Conservation (phyloP, 2,329 filamentous ascomycete genomes). For the Diaporthe vaccinii region DNA sequence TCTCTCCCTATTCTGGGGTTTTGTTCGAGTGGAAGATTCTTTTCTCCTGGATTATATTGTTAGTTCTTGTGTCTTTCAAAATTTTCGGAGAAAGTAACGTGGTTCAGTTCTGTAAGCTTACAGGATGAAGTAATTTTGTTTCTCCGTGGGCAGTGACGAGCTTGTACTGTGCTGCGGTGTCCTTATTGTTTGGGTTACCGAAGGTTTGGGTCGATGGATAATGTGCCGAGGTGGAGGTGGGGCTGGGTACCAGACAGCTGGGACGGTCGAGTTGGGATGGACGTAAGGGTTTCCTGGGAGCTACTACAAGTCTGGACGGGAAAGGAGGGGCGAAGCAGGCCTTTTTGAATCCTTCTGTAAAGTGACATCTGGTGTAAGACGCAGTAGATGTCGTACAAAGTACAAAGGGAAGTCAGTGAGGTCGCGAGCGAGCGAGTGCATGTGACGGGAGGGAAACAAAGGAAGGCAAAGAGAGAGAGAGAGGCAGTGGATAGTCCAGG, state of each 20-base stretch:
- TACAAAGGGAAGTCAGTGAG: neutral
- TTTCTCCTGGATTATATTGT: neutral
- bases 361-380: slow-evolving; percentile 17
- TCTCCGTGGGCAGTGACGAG: neutral
- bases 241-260: slow-evolving; percentile 39
- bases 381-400: slow-evolving; percentile 6
- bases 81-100: neutral
- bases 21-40: neutral
- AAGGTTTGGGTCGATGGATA: slow-evolving; percentile 34
- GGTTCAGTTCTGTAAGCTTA: slow-evolving; percentile 9
- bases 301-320: slow-evolving; percentile 10
- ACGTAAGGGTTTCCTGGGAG: slow-evolving; percentile 25
- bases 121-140: neutral
- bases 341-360: slow-evolving; percentile 23
- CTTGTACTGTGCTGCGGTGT: slow-evolving; percentile 5
- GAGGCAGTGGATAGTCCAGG: neutral
- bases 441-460: slow-evolving; percentile 1
- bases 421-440: neutral
- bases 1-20: neutral
- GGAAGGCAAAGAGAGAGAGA: slow-evolving; percentile 4
- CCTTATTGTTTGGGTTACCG: slow-evolving; percentile 35
- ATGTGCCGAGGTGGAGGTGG: slow-evolving; percentile 40
- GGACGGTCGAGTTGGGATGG: slow-evolving; percentile 28
- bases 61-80: neutral
- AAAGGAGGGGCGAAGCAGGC: slow-evolving; percentile 14